Evolutionary conservation across 331 rosid genomes (phyloP).

Genomic region (Pyrus hybrid): DNA sequence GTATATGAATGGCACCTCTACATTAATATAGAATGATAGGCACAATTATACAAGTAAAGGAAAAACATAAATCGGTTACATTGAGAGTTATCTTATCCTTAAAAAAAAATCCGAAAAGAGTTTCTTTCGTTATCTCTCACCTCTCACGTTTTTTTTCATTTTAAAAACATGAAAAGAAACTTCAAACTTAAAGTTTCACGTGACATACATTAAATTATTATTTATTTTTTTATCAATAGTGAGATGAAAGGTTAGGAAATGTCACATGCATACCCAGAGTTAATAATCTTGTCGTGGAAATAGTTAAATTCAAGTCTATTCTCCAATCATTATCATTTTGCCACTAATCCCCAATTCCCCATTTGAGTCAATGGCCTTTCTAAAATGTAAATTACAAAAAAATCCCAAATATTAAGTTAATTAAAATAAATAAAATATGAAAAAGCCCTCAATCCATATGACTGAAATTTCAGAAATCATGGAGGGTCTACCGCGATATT

Average conservation of each 20-base stretch:
- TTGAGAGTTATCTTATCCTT: no score
- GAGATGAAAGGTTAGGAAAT: no score
- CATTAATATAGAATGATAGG: not conserved
- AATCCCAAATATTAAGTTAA: not conserved
- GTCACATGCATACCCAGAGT: not conserved
- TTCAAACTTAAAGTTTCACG: no score
- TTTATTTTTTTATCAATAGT: no score
- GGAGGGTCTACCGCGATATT: slow-evolving; percentile 9
- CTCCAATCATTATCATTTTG: not conserved
- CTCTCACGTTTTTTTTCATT: no score
- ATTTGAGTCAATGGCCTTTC: not conserved
- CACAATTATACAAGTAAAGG: no score
- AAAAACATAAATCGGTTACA: not conserved
- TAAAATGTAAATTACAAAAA: not conserved
- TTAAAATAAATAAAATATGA: not conserved
- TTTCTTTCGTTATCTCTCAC: no score
- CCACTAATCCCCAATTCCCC: not conserved
- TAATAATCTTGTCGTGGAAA: not conserved
- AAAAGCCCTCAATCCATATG: not conserved
- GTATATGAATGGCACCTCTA: not conserved
- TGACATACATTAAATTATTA: no score
- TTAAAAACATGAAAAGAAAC: no score
- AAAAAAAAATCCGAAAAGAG: no score
- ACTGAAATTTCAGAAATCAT: not conserved
- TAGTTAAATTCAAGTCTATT: not conserved